A percentile compares a stretch with the other conserved stretches of the same genome.
Evolutionary conservation across 148 eudicot genomes (phyloP).

Genomic region (Diospyros lotus): DNA sequence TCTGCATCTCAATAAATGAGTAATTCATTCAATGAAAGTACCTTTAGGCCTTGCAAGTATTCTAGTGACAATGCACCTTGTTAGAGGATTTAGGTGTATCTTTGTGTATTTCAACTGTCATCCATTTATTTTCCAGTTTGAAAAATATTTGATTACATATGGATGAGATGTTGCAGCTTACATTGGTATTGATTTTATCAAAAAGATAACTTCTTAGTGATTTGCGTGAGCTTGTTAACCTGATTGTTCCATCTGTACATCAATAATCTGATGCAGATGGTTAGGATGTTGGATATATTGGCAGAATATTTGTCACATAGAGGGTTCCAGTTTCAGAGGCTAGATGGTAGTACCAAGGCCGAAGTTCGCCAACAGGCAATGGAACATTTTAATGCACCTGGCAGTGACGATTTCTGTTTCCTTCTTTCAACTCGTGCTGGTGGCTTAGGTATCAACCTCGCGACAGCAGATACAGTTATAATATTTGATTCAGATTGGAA

Average conservation of each 20-base stretch:
- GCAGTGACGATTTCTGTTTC: conserved; percentile 99
- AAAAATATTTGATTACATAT: neutral
- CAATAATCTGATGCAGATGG: conserved; percentile 62
- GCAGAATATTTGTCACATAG: conserved; percentile 93
- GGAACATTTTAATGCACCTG: conserved; percentile 99
- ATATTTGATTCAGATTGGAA: conserved; percentile 99
- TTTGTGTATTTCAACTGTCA: neutral
- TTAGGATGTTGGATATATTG: conserved; percentile 92
- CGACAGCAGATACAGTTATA: conserved; percentile 97
- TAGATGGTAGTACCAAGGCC: conserved; percentile 98
- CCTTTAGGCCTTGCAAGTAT: neutral
- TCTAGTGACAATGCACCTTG: neutral
- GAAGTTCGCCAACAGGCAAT: conserved; percentile 98
- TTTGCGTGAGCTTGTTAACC: neutral
- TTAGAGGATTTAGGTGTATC: neutral
- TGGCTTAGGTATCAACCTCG: conserved; percentile 96
- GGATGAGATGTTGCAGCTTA: neutral
- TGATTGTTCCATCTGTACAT: neutral
- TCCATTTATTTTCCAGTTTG: neutral
- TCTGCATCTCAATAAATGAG: no score
- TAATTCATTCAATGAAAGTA: neutral
- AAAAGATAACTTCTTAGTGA: neutral
- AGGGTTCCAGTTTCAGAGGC: conserved; percentile 95
- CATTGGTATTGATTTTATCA: neutral
- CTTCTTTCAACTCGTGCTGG: conserved; percentile 99